Evolutionary conservation across 164 flowering plant genomes (phyloP), one percentile per base, ranked within the genome.

Genomic region (Annona cherimola): DNA sequence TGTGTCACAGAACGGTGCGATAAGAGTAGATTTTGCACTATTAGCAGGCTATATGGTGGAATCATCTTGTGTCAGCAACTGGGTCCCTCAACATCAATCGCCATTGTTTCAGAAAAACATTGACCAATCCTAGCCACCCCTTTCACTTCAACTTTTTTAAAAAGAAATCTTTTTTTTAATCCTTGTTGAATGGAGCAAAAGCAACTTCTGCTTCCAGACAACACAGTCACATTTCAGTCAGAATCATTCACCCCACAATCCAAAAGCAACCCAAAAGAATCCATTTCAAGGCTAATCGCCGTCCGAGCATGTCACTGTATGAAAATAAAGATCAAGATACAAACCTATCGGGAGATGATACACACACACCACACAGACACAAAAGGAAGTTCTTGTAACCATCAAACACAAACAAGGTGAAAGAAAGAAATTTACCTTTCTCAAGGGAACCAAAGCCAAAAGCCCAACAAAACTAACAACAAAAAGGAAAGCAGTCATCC

Each of bases 401-500:
- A 54, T 54, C 9, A 11, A 42, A 55, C 57, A 50, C 14, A 73
- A 35, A 11, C 9, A 35, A 76, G 0, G 18, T 11, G 5, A 18
- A 26, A 26, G 35, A 62, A 55, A 71, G 20, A 4, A 69, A 45
- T 9, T 1, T 74, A 86, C 98, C 93, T 91, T 91, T 76, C 98
- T 83, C 26, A 93, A 94, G 74, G 97, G 97, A 74, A 93, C 86
- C 76, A 93, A 79, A 59, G 86, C 94, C 74, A 90, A 86, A 46
- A 94, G 91, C 19, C 98, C 97, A 70, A 89, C 94, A 80, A 94
- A 94, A 75, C 90, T 84, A 45, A 83, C 86, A 18, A 86, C 50
- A 71, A 86, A 88, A 45, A 87, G 91, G 72, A 61, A 94, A 12
- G 81, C 87, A 74, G 80, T 82, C 89, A 94, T 94, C 97, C 98